Percentiles rank a stretch among this genome's conserved stretches.
phyloP scores from a whole-genome alignment of 768 basidiomycete species.

The Strobilomyces confusus region DNA sequence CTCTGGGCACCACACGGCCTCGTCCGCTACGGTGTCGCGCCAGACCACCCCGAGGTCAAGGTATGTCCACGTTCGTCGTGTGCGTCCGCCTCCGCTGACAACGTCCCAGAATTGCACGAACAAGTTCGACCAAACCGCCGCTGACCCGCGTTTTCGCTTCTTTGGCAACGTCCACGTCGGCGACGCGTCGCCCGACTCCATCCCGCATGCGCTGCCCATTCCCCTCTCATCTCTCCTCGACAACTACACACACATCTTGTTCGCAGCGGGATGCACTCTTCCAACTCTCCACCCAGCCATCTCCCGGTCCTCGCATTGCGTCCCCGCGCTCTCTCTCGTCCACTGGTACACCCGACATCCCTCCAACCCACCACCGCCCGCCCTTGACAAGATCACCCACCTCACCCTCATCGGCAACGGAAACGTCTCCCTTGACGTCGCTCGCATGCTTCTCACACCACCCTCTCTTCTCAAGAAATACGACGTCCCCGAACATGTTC shows the following conservation, averaged over 20 bases:
- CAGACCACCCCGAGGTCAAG: constrained; percentile 99
- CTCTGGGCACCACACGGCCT: constrained; percentile 94
- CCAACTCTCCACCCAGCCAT: constrained; percentile 55
- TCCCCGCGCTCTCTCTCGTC: constrained; percentile 80
- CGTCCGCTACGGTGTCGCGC: constrained; percentile 94
- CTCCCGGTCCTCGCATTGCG: constrained; percentile 45
- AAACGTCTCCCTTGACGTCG: constrained; percentile 91
- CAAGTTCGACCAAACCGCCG: constrained; percentile 82
- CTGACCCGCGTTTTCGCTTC: constrained; percentile 79
- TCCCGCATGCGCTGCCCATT: constrained; percentile 53
- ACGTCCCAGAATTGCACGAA: constrained; percentile 84
- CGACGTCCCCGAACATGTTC: constrained; percentile 74
- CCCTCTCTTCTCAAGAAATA: constrained; percentile 59
- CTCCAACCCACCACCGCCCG: constrained; percentile 53
- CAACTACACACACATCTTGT: constrained; percentile 81
- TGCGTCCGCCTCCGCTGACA: constrained; percentile 9
- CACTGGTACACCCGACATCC: constrained; percentile 98
- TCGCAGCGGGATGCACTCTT: constrained; percentile 81
- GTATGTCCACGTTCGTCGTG: constrained; percentile 27
- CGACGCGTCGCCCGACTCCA: constrained; percentile 31
- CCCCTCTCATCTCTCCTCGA: constrained; percentile 57
- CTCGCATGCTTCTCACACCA: constrained; percentile 80
- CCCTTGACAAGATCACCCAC: constrained; percentile 61
- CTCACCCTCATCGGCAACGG: constrained; percentile 90
- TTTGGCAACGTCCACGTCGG: constrained; percentile 85